Evolutionary conservation across 345 rosid genomes (phyloP), one percentile per base, ranked within the genome.

Genomic region (Salix exigua): DNA sequence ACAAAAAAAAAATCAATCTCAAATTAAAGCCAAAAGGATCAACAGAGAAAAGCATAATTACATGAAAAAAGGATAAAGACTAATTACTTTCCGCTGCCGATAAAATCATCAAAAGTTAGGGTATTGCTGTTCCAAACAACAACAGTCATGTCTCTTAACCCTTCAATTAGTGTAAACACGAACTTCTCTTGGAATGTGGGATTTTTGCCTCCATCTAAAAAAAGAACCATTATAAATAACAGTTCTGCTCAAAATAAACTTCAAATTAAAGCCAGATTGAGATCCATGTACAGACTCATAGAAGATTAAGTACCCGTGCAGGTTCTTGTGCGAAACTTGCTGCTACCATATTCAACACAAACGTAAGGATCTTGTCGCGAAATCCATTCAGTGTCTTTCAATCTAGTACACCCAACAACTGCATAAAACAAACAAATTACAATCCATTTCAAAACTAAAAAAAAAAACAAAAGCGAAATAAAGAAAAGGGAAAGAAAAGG

Each of bases 171-270:
- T 33, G 83, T 81, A 76, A 91, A 87, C 67, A 87, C 85, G 81
- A 93, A 93, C 86, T 91, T 96, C 86, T 96, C 98, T 81, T 96
- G 97, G 63, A 96, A 96, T 1, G 85, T 88, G 4, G 98, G 98
- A 70, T 88, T 89, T 44, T 77, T 92, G 23, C 91, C 92, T 71
- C 99, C 99, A 92, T 94, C 98, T 90, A 35, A 25, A 65, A 74
- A 23, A 25, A 42, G 11, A 28, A 46, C 28, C 51, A 42, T 21
- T 21, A 55, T 40, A 48, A 23, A 38, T 1, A 71, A 17, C 63
- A 46, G 55, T 5, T 63, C 28, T 64, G 18, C 18, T 48, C 51
- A 35, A 64, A 50, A 42, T 42, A 42, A 42, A 51, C 33, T 30
- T 18, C 17, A 55, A 25, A 66, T 42, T 11, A 33, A 55, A 68